phyloP scores from a whole-genome alignment of 2,329 filamentous ascomycete genomes.

The Aspergillus uvarum region DNA sequence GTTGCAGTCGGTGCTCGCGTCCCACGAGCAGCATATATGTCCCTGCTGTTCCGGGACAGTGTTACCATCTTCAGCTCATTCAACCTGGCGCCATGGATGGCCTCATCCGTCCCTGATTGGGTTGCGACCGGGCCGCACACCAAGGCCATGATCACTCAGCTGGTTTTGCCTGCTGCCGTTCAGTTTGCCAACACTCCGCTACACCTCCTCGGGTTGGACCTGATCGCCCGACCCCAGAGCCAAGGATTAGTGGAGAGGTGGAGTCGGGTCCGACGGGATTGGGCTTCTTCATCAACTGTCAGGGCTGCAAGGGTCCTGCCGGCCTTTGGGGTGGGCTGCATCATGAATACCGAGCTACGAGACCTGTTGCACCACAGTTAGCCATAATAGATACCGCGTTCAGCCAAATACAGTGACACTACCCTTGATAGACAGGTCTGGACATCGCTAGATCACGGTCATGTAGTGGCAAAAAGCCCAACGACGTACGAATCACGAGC shows the following conservation, averaged over 20 bases:
- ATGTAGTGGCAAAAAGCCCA: neutral
- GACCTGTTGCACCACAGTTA: neutral
- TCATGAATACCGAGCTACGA: slow-evolving; percentile 3
- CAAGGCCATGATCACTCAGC: slow-evolving; percentile 57
- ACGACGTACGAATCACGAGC: neutral
- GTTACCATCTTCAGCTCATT: slow-evolving; percentile 70
- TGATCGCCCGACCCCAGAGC: slow-evolving; percentile 36
- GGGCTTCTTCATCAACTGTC: neutral
- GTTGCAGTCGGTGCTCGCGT: neutral
- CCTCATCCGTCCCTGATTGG: slow-evolving; percentile 24
- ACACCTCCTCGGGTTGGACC: slow-evolving; percentile 78
- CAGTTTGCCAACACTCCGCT: slow-evolving; percentile 78
- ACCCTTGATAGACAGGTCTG: neutral
- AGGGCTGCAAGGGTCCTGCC: slow-evolving; percentile 1
- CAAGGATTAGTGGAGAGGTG: neutral
- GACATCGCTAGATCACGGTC: neutral
- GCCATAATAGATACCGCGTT: neutral
- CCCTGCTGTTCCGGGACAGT: slow-evolving; percentile 74
- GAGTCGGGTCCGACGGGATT: neutral
- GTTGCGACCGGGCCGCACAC: slow-evolving; percentile 22
- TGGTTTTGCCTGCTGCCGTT: slow-evolving; percentile 71
- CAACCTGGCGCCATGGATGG: slow-evolving; percentile 26
- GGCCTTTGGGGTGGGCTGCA: neutral
- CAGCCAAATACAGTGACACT: neutral
- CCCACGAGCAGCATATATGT: slow-evolving; percentile 9